phyloP scores from a whole-genome alignment of 345 rosid genomes.

The Xanthoceras sorbifolium region DNA sequence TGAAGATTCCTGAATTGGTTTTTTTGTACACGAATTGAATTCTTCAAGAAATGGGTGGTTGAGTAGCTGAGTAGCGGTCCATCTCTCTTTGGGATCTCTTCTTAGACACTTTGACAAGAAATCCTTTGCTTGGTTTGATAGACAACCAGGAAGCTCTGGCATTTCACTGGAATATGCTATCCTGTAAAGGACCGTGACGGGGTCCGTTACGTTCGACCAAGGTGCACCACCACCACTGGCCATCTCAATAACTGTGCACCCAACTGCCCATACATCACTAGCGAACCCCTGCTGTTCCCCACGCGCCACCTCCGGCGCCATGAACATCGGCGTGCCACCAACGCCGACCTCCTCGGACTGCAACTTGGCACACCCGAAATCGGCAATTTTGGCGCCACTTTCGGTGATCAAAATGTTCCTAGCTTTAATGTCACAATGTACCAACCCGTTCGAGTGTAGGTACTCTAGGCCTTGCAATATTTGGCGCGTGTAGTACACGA shows the following conservation, averaged over 20 bases:
- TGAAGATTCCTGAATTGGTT: conserved; percentile 34
- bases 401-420: conserved; percentile 56
- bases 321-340: conserved; percentile 72
- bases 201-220: conserved; percentile 43
- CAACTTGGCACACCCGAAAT: conserved; percentile 74
- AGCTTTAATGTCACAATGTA: conserved; percentile 79
- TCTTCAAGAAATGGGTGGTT: conserved; percentile 48
- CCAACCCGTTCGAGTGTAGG: conserved; percentile 57
- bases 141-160: conserved; percentile 48
- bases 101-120: conserved; percentile 59
- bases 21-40: conserved; percentile 11
- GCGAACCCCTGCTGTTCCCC: conserved; percentile 69
- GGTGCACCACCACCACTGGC: conserved; percentile 60
- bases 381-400: conserved; percentile 58
- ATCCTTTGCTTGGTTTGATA: conserved; percentile 58
- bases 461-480: conserved; percentile 59
- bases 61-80: conserved; percentile 52
- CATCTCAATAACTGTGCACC: conserved; percentile 84
- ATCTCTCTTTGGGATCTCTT: conserved; percentile 52
- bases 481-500: conserved; percentile 51
- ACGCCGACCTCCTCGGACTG: conserved; percentile 26
- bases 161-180: conserved; percentile 47
- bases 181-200: conserved; percentile 45
- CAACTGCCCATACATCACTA: conserved; percentile 72
- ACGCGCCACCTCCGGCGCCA: conserved; percentile 90